Base-by-base conservation (phyloP, 225 moss, liverwort and hornwort genomes). In the Climacium dendroides region DNA sequence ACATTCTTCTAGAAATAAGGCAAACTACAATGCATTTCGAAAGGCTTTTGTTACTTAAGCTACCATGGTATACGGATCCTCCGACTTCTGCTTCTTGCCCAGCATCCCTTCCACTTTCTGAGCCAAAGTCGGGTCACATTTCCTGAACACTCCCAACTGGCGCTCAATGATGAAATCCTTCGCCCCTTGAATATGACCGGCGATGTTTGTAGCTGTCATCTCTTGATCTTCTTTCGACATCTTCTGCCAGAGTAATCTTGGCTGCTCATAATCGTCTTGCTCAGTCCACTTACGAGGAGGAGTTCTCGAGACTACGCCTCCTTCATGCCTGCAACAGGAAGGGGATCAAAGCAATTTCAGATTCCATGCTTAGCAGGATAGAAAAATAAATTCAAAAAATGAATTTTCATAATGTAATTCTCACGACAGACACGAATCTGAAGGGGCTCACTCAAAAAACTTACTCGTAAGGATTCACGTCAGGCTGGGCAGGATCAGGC, bases 1-100 rank as follows among this genome's bases (percentile, higher is more conserved):
- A 66, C 52, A 54, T 18, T 5, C 3, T 26, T 64, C 53, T 25
- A 23, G 29, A 81, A 26, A 73, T 26, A 78, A 81, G 4, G 5
- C 9, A 26, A 10, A 34, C n/a, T 43, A 37, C 82, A 15, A 52
- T 7, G 59, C 47, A 77, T 23, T 16, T 57, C 39, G 4, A 19
- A 78, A 39, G 57, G 5, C 7, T 57, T 39, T 37, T 16, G 39
- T 11, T 37, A 45, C 52, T 86, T 94, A 98, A 19, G 97, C 97
- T 15, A 98, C 95, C 96, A 96, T 96, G 54, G 96, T 96, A 75
- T 81, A 96, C 0, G 97, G 97, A 3, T 96, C 96, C n/a, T 91
- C 18, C 7, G 91, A 93, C 83, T 98, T 93, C 69, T 91, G 87
- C 89, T 98, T 95, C 88, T 90, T 29, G 1, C 78, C 92, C 86